Base-by-base conservation (phyloP, 331 rosid species). In the Cydonia oblonga region DNA sequence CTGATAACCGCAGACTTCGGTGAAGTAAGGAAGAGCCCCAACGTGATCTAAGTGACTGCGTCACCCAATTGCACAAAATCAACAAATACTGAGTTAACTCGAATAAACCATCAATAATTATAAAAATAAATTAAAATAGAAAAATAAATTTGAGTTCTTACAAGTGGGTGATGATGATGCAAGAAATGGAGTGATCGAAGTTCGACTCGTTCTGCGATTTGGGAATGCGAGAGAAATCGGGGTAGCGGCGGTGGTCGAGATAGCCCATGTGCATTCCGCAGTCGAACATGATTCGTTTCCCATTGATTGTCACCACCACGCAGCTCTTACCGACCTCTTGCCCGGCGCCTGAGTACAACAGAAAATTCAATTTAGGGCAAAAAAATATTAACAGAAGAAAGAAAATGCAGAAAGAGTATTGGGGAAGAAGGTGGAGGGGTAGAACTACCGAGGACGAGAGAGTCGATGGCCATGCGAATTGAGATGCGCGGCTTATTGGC, bases 241-340 rank as follows among this genome's bases (percentile, higher is more conserved):
- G 98, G 84, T 83, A 90, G 51, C 88, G 93, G 20, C 84, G 97
- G 18, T 76, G 89, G 71, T 93, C 98, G 49, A 64, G 59, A 74
- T 77, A 44, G 38, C 92, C 90, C 95, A 87, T 89, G 67, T 93
- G 96, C 96, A 93, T 90, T 5, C 98, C 97, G 15, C 98, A 93
- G 72, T 93, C 98, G 66, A 93, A 93, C 98, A 93, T 90, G 80
- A 93, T 89, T 67, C 96, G 82, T 65, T 89, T 93, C 58, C 92
- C 96, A 32, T 90, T 89, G 71, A 93, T 93, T 20, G 81, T 80
- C 15, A 89, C 97, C 38, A 93, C 79, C n/a, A 89, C 92, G 26
- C 96, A 90, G 81, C 98, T 93, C 92, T 93, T 93, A 30, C 98
- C 98, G 32, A 90, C 96, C 59, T 93, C 96, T 85, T 93, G 97